Evolutionary conservation across 2,329 filamentous ascomycete species (phyloP).

Genomic region (Plenodomus biglobosus): DNA sequence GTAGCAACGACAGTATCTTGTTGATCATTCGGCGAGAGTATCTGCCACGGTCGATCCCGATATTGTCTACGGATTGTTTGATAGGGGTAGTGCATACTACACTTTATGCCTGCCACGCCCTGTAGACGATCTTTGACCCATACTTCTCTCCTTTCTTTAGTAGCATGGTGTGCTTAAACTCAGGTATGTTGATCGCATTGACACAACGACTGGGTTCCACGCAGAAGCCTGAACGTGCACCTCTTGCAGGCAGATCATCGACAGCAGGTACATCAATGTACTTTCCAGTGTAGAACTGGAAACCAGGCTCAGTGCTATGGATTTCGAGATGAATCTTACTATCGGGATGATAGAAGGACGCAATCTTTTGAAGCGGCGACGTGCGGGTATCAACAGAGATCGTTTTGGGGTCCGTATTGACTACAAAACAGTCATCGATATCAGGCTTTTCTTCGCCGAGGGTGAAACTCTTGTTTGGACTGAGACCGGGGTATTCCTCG

Average conservation of each 20-base stretch:
- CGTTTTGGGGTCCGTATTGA: conserved; percentile 62
- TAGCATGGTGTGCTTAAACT: conserved; percentile 76
- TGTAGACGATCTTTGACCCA: conserved; percentile 79
- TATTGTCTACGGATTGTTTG: neutral
- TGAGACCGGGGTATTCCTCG: conserved; percentile 64
- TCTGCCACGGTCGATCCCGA: neutral
- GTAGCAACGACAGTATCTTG: neutral
- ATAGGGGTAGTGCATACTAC: neutral
- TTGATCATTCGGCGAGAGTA: neutral
- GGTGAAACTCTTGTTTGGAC: conserved; percentile 67
- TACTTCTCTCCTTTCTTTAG: conserved; percentile 84
- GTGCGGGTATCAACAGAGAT: conserved; percentile 56
- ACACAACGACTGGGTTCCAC: conserved; percentile 91
- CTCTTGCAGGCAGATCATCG: conserved; percentile 62
- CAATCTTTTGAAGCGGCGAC: conserved; percentile 65
- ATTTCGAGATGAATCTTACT: conserved; percentile 82
- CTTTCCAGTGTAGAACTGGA: conserved; percentile 95
- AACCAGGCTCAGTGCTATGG: conserved; percentile 87
- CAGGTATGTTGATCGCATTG: conserved; percentile 79
- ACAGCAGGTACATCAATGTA: conserved; percentile 74
- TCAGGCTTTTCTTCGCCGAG: conserved; percentile 71
- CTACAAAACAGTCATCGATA: conserved; percentile 89
- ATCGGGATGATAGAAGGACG: conserved; percentile 71
- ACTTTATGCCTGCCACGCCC: conserved; percentile 67
- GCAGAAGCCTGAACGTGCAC: conserved; percentile 76